Evolutionary conservation across 1,139 yeast genomes (phyloP).

Genomic region (Geotrichum phurueaensis): DNA sequence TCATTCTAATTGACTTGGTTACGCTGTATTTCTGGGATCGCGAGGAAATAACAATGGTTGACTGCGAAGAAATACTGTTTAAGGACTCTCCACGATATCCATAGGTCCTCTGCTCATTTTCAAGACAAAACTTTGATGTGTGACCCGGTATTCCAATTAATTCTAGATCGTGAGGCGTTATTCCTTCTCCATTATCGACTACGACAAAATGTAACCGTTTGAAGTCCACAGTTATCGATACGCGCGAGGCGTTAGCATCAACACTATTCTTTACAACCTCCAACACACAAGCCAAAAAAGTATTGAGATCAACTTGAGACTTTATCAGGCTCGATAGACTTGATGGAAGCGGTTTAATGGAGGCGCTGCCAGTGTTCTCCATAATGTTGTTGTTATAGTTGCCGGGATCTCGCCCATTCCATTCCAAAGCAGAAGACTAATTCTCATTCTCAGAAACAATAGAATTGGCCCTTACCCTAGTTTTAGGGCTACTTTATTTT

Average conservation of each 20-base stretch:
- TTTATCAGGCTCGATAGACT: neutral
- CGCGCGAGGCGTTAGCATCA: slow-evolving; percentile 47
- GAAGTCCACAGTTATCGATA: slow-evolving; percentile 41
- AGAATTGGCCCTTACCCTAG: neutral
- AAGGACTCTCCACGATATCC: slow-evolving; percentile 38
- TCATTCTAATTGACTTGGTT: slow-evolving; percentile 31
- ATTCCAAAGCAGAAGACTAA: neutral
- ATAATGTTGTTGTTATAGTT: neutral
- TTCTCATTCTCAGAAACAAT: neutral
- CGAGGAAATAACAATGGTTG: slow-evolving; percentile 28
- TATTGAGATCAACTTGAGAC: slow-evolving; percentile 13
- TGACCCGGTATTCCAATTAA: slow-evolving; percentile 25
- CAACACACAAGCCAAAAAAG: slow-evolving; percentile 23
- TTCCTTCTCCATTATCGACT: slow-evolving; percentile 50
- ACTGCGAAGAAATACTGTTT: slow-evolving; percentile 25
- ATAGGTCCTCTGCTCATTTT: slow-evolving; percentile 26
- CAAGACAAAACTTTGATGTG: slow-evolving; percentile 45
- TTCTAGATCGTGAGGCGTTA: slow-evolving; percentile 49
- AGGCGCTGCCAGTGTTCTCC: neutral
- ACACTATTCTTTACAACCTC: slow-evolving; percentile 34
- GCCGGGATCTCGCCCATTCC: neutral
- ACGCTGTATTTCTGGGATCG: slow-evolving; percentile 38
- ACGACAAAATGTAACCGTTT: slow-evolving; percentile 40
- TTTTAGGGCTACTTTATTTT: slow-evolving; percentile 3
- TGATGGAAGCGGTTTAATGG: slow-evolving; percentile 3